Evolutionary conservation across 2,329 filamentous ascomycete species (phyloP), one percentile per base, ranked within the genome.

Genomic region (Exserohilum turcica): DNA sequence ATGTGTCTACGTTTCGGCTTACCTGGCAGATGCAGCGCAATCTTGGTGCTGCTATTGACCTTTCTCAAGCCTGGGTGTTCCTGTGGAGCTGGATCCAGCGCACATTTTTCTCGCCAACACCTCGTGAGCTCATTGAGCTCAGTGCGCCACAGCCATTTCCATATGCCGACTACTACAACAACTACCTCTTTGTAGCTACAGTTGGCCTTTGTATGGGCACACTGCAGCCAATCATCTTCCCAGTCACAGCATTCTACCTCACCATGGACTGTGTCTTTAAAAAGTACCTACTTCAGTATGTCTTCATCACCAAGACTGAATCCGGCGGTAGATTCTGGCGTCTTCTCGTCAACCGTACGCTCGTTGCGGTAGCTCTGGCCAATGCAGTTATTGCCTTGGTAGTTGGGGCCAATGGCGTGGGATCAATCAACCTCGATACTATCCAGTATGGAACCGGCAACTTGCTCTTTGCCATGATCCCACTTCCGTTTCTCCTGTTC

Each of bases 161-260:
- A 60, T 97, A 97, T 68, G 91, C 93, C 53, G 91, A 87, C 63
- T 97, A 97, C 76, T 97, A 97, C 82, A 97, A 97, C 76, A 97
- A 95, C 74, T 97, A 96, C 74, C 81, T 97, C 27, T 97, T 90
- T 77, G 97, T 97, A 75, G 80, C 88, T 18, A 96, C 92, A 0
- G 89, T 97, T 19, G 89, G 91, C 0, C 80, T 97, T 10, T 91
- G 86, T 64, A 97, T 93, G 69, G 86, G 88, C 1, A 86, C 86
- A 2, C 82, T 97, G 39, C 93, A 97, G 74, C 94, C 94, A 0
- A 82, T 97, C 29, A 88, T 95, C 3, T 82, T 99, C 6, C 88
- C 90, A 0, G 88, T 95, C 33, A 92, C 90, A 0, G 92, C 92
- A 2, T 78, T 97, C 29, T 97, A 97, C 79, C 95, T 97, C 71